Base-by-base conservation (phyloP, 768 basidiomycete genomes). In the Suillus plorans region DNA sequence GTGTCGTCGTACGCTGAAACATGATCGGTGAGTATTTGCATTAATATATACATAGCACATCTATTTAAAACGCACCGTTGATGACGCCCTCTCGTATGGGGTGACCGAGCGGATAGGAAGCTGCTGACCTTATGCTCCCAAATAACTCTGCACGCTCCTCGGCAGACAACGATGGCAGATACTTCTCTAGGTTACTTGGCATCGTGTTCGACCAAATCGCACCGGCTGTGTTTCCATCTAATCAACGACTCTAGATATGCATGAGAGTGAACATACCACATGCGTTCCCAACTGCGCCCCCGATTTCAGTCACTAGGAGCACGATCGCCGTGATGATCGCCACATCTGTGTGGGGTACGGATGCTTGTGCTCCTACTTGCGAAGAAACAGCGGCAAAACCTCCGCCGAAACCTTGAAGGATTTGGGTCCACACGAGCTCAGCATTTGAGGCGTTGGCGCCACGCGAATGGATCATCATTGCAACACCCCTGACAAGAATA, bases 371-470 rank as follows among this genome's bases (percentile, higher is more conserved):
- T 37, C 82, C 84, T 44, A 88, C 86, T 70, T 86, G 86, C 1
- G 81, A 73, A 5, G 84, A 72, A 49, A 86, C 77, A 9, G 84
- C 83, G 4, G 89, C 88, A 63, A 92, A 81, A 18, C 90, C 91
- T 16, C 91, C 91, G 20, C 91, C 91, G 10, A 88, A 77, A 56
- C 90, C 91, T 76, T 91, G 90, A 18, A 93, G 79, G 59, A 91
- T 74, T 68, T 93, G 91, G 25, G 84, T 85, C 76, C 84, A 80
- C 5, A 91, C 86, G 36, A 91, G 80, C 66, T 85, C 84, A 2
- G 80, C 80, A 41, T 82, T 79, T 39, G 80, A 84, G 0, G 80
- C 84, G 42, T 85, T 77, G 3, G 88, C 84, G 16, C 89, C 89
- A 20, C 87, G 84, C 5, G 89, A 87, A 69, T 85, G 84, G 66